These are phyloP conservation scores for Phytophthora colocasiae DNA, from an alignment of 352 stramenopile species.

Conservation along the genomic window DNA sequence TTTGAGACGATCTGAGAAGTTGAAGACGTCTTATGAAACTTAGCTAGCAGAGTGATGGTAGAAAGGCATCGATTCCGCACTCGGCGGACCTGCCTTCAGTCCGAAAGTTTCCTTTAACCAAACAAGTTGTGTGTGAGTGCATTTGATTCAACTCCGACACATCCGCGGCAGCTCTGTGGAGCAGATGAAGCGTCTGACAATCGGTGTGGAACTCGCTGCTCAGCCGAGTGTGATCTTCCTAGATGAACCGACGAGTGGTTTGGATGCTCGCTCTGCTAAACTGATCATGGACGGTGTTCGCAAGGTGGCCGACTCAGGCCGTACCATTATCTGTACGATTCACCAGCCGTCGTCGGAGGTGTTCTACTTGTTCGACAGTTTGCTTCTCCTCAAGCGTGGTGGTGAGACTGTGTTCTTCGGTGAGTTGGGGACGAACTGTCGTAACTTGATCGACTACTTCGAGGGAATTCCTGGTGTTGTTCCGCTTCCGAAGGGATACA, in stretches of 20 bases:
- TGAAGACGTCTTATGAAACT: no score
- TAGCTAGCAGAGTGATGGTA: no score
- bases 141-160: no score
- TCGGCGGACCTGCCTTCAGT: no score
- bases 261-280: conserved; percentile 4
- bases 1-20: no score
- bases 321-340: conserved; percentile 27
- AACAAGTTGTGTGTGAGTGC: no score
- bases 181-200: conserved; percentile 5
- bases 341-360: conserved; percentile 86
- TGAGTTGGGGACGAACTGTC: conserved; percentile 38
- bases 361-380: conserved; percentile 84
- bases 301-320: conserved; percentile 1
- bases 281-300: conserved; percentile 28
- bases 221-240: conserved; percentile 13
- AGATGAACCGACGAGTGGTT: conserved; percentile 6
- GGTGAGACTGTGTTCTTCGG: conserved; percentile 46
- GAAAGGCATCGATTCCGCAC: no score
- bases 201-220: conserved; percentile 5
- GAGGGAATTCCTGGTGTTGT: conserved; percentile 43
- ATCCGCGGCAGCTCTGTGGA: conserved; percentile 3
- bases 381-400: conserved; percentile 69
- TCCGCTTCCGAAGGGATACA: conserved; percentile 50
- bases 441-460: conserved; percentile 48
- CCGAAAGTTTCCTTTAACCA: no score